These are phyloP conservation scores for Mucor lusitanicus DNA, from an alignment of 371 early-diverging fungal genomes.

Conservation along the genomic window DNA sequence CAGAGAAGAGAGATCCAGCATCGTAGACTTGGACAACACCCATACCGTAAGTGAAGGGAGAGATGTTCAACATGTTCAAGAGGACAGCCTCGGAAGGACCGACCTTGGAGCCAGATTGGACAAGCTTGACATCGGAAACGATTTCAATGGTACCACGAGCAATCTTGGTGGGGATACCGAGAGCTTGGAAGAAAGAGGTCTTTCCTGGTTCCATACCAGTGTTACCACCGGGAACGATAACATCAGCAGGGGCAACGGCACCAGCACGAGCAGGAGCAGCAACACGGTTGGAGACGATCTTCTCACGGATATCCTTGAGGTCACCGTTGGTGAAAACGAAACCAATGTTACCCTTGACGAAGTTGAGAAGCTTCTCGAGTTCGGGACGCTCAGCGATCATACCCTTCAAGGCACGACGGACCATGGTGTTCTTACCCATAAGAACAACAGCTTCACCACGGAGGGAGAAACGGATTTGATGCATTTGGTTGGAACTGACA, in stretches of 20 bases:
- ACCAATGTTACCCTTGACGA: conserved; percentile 97
- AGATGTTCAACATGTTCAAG: conserved; percentile 99
- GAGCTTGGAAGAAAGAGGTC: conserved; percentile 99
- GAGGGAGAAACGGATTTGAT: conserved; percentile 95
- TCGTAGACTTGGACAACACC: conserved; percentile 94
- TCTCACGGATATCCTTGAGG: conserved; percentile 93
- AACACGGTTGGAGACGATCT: conserved; percentile 93
- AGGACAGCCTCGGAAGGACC: conserved; percentile 99
- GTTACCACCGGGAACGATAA: conserved; percentile 96
- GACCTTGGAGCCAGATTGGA: conserved; percentile 93
- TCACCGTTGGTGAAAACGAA: conserved; percentile 99
- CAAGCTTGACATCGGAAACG: conserved; percentile 92
- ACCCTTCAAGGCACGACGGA: conserved; percentile 93
- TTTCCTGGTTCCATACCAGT: conserved; percentile 99
- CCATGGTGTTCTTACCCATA: conserved; percentile 99
- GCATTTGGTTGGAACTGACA: conserved; percentile 99
- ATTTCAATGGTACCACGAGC: conserved; percentile 99
- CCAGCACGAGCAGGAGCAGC: conserved; percentile 99
- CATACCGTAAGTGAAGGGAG: conserved; percentile 99
- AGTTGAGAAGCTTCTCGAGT: conserved; percentile 84
- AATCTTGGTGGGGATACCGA: conserved; percentile 99
- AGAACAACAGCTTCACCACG: conserved; percentile 94
- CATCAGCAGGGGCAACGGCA: conserved; percentile 96
- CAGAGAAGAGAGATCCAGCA: conserved; percentile 90
- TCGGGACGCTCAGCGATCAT: conserved; percentile 81